These are phyloP conservation scores for Neoboletus brunneissimus DNA, from an alignment of 768 basidiomycete genomes.

Conservation along the genomic window DNA sequence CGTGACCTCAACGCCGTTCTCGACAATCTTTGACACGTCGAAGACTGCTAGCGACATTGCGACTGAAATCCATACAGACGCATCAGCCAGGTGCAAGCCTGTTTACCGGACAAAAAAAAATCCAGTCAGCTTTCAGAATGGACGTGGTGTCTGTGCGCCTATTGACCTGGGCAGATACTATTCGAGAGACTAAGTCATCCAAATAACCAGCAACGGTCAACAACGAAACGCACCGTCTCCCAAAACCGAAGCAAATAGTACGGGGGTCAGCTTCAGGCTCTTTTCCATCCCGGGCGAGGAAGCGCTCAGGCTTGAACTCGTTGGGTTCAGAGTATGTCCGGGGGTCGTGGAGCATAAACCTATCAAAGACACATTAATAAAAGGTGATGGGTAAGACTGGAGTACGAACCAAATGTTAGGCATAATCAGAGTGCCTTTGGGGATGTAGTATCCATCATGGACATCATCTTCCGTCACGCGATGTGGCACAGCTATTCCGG, in stretches of 20 bases:
- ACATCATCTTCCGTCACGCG: conserved; percentile 58
- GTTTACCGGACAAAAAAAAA: conserved; percentile 16
- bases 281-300: conserved; percentile 37
- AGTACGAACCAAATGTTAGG: conserved; percentile 22
- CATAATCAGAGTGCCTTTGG: conserved; percentile 39
- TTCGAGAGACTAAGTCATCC: conserved; percentile 1
- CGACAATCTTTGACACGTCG: conserved; percentile 43
- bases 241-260: conserved; percentile 66
- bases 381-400: conserved; percentile 1
- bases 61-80: conserved; percentile 44
- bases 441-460: conserved; percentile 60
- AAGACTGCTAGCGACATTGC: conserved; percentile 48
- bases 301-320: conserved; percentile 60
- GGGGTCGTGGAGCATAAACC: conserved; percentile 34
- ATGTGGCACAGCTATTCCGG: conserved; percentile 38
- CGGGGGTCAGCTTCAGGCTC: conserved; percentile 55
- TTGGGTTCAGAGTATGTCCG: conserved; percentile 50
- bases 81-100: conserved; percentile 52
- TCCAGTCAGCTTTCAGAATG: conserved; percentile 25
- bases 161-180: conserved; percentile 31
- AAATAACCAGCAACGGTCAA: conserved; percentile 1
- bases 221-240: conserved; percentile 46
- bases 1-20: conserved; percentile 46
- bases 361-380: not conserved
- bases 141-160: not conserved